Evolutionary conservation across 1,284 basidiomycete species (phyloP).

Genomic region (Phylloporus sp.): DNA sequence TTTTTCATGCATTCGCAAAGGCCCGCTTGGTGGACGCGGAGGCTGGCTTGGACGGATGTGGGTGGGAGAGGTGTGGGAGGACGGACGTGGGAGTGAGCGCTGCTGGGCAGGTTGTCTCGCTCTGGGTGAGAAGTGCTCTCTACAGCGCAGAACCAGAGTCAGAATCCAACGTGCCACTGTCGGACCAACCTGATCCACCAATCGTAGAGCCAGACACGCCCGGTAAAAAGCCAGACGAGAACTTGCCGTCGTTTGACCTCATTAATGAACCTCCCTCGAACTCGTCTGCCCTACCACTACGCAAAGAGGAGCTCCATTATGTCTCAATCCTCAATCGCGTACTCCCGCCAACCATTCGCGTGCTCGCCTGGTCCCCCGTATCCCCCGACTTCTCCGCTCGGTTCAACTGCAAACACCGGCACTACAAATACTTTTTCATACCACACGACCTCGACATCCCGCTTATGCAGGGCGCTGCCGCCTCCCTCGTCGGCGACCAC

Average conservation of each 20-base stretch:
- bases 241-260: conserved; percentile 20
- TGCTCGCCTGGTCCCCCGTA: conserved; percentile 98
- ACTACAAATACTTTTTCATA: conserved; percentile 98
- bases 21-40: conserved; percentile 76
- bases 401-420: conserved; percentile 85
- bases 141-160: not conserved
- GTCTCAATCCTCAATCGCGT: conserved; percentile 86
- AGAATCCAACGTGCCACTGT: not conserved
- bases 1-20: conserved; percentile 83
- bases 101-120: conserved; percentile 91
- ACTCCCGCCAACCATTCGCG: conserved; percentile 86
- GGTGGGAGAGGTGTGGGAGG: conserved; percentile 90
- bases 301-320: conserved; percentile 71
- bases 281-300: conserved; percentile 31
- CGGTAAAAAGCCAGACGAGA: conserved; percentile 4
- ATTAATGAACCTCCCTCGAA: conserved; percentile 33
- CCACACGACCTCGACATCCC: conserved; percentile 66
- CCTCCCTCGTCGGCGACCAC: conserved; percentile 82
- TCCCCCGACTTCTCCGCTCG: conserved; percentile 81
- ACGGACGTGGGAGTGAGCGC: conserved; percentile 94
- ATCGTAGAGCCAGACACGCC: not conserved
- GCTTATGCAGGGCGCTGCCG: conserved; percentile 81
- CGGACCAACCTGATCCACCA: not conserved
- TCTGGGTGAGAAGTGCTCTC: conserved; percentile 83
- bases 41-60: conserved; percentile 82